Percentiles rank a stretch among this genome's conserved stretches.
Evolutionary conservation across 805 yeast species (phyloP).

Genomic region (Ogataea saltuana): DNA sequence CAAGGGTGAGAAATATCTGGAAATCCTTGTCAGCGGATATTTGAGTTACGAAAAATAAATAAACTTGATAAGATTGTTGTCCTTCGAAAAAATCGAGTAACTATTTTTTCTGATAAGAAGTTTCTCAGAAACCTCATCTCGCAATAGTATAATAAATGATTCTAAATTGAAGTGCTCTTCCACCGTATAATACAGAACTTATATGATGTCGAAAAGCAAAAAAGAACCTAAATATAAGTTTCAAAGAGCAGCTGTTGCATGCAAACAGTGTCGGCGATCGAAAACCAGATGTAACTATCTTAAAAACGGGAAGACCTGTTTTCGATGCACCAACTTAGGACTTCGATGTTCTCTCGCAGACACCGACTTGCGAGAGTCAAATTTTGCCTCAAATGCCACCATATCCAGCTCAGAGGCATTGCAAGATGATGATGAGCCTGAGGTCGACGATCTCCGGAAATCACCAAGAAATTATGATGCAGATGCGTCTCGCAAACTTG

Average conservation of each 20-base stretch:
- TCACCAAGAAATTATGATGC: background rate
- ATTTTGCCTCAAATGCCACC: constrained; percentile 5
- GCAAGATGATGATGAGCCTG: background rate
- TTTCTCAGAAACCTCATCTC: too few relatives aligned
- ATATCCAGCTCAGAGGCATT: background rate
- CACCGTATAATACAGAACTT: background rate
- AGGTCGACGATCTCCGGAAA: background rate
- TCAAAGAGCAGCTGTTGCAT: constrained; percentile 18
- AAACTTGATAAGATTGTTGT: background rate
- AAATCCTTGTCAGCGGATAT: constrained; percentile 19
- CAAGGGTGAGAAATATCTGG: constrained; percentile 25
- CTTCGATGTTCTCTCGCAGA: constrained; percentile 24
- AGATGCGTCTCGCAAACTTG: constrained; percentile 1
- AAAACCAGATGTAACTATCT: constrained; percentile 31
- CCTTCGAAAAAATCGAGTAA: background rate
- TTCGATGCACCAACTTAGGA: constrained; percentile 30
- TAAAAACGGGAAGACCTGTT: constrained; percentile 25
- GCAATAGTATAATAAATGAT: too few relatives aligned
- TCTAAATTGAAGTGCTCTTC: too few relatives aligned
- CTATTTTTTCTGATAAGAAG: background rate
- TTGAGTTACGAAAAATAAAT: background rate
- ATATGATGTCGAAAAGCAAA: background rate
- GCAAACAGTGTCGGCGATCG: constrained; percentile 29
- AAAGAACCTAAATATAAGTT: constrained; percentile 9
- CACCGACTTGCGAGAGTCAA: constrained; percentile 8